These are phyloP conservation scores for Wickerhamiella sorbophila DNA, from an alignment of 805 yeast genomes.

Conservation along the genomic window DNA sequence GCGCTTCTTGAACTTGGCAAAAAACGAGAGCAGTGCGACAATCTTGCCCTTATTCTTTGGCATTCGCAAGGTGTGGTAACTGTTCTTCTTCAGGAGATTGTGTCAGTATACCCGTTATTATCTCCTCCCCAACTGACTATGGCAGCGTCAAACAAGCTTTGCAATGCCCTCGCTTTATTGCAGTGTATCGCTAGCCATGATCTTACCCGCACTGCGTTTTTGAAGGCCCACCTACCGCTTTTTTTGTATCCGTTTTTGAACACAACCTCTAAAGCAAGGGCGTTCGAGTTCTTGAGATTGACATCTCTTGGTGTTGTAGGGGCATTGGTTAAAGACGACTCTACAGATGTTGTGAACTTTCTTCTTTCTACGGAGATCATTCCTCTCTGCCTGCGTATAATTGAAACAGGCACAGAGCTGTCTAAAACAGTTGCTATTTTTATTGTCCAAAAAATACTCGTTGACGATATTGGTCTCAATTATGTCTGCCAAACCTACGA, in stretches of 20 bases:
- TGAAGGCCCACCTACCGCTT: conserved; percentile 83
- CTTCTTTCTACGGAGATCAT: conserved; percentile 90
- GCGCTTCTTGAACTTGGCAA: conserved; percentile 86
- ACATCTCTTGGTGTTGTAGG: conserved; percentile 95
- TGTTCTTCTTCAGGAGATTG: conserved; percentile 73
- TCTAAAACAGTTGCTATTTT: conserved; percentile 94
- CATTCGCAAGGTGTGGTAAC: conserved; percentile 95
- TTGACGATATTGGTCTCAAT: conserved; percentile 81
- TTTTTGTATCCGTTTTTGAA: conserved; percentile 87
- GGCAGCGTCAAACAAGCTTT: conserved; percentile 80
- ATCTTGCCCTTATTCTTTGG: conserved; percentile 86
- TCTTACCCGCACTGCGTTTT: conserved; percentile 71
- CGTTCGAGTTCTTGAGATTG: conserved; percentile 84
- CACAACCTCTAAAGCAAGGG: conserved; percentile 79
- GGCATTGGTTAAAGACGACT: conserved; percentile 88
- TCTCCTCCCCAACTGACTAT: conserved; percentile 79
- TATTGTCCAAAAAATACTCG: conserved; percentile 80
- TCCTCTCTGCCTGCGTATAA: conserved; percentile 83
- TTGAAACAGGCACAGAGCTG: conserved; percentile 89
- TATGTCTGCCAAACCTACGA: conserved; percentile 94
- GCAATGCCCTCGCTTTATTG: conserved; percentile 84
- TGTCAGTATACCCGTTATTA: conserved; percentile 75
- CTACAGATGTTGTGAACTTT: conserved; percentile 87
- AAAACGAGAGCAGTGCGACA: conserved; percentile 88
- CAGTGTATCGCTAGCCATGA: conserved; percentile 96